Base-by-base conservation (phyloP, 169 alveolate species). In the Theileria orientalis region DNA sequence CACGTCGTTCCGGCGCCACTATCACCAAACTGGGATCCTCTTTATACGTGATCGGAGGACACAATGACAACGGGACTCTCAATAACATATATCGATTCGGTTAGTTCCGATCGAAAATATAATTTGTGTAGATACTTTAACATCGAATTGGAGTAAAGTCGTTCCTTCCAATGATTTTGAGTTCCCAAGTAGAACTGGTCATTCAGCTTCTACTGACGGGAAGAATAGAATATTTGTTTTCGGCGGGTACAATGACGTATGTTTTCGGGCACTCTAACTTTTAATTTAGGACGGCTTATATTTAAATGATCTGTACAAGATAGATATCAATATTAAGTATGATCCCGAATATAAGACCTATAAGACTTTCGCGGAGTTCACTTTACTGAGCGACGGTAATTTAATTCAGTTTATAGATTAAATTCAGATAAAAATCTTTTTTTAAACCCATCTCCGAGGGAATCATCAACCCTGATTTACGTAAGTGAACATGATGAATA, bases 221-320 rank as follows among this genome's bases (percentile, higher is more conserved):
- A 51, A 32, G n/a, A 70, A 79, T 71, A 85, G 87, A 85, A 79
- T 79, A 30, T 79, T 60, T 47, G 66, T 79, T 1, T 79, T 79
- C 47, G 87, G 87, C 21, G 87, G 87, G n/a, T 79, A 79, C 56
- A 79, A 71, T 60, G 83, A 79, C 42, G 87, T 79, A 27, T 44
- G 30, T 30, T 47, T 35, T 2, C 13, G 1, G 13, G 16, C 1
- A 19, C 1, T 27, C 25, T 21, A 33, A 44, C 25, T 6, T 0
- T 9, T 27, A 37, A 2, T 33, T 13, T 40, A 79, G 87, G 87
- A 79, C 0, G 87, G 87, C 30, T 30, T 52, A 0, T 79, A 57
- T 72, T 62, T 79, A 21, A 79, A 79, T 35, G 87, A 79, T 32
- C 56, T 79, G 56, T 71, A 79, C 74, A 78, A 79, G 47, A 72